Conservation (phyloP, 1,139 yeast genomes). For the Saccharomycopsis hybrid region DNA sequence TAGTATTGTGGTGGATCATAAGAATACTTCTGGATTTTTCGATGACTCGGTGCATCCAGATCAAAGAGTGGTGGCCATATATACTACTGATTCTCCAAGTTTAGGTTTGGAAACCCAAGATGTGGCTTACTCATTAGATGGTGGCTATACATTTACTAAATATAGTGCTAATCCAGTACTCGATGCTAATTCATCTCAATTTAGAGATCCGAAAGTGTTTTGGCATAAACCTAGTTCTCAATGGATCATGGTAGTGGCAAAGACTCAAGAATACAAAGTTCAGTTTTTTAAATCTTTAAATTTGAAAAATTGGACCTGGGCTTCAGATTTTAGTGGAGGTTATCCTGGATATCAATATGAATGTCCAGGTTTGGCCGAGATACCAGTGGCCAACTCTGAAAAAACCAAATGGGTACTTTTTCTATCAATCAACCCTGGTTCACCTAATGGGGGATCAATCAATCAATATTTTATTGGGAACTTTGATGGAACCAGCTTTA, state of each 20-base stretch:
- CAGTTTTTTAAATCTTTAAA: conserved; percentile 30
- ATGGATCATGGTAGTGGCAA: conserved; percentile 35
- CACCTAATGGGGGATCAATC: conserved; percentile 34
- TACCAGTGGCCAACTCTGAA: conserved; percentile 23
- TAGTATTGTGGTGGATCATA: conserved; percentile 30
- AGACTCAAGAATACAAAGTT: conserved; percentile 31
- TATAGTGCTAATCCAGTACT: conserved; percentile 32
- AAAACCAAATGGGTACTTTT: conserved; percentile 31
- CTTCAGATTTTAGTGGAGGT: conserved; percentile 32
- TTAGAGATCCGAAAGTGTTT: conserved; percentile 37
- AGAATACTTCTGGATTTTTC: conserved; percentile 34
- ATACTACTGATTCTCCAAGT: conserved; percentile 28
- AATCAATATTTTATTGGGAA: conserved; percentile 36
- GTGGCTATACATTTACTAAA: conserved; percentile 31
- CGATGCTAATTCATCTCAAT: conserved; percentile 29
- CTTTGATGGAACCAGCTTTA: conserved; percentile 32
- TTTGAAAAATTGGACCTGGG: conserved; percentile 29
- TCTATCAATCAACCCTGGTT: conserved; percentile 34
- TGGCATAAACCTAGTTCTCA: conserved; percentile 31
- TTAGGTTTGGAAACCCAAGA: conserved; percentile 30
- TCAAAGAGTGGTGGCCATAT: conserved; percentile 33
- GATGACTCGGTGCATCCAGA: conserved; percentile 26
- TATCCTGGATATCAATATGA: conserved; percentile 34
- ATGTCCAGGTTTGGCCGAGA: conserved; percentile 32
- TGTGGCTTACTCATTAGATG: conserved; percentile 32